Conservation (phyloP, 2,329 filamentous ascomycete species). For the Diaporthe batatas region DNA sequence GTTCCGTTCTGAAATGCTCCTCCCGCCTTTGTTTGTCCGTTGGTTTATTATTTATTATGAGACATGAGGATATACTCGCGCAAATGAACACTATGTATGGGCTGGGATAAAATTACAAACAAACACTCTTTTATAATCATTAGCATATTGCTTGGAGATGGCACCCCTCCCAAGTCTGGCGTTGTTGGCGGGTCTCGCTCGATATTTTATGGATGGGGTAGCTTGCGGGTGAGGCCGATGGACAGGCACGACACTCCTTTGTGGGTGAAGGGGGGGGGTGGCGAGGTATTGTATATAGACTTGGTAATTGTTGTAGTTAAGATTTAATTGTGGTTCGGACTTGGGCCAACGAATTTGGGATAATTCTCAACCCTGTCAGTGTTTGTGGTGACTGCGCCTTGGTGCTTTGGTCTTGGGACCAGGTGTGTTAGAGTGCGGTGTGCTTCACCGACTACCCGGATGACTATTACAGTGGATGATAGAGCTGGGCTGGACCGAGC, state of each 20-base stretch:
- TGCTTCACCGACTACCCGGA: too few relatives aligned
- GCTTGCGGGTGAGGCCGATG: too few relatives aligned
- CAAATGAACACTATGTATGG: neutral
- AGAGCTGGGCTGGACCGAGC: too few relatives aligned
- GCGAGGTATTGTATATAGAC: conserved; percentile 14
- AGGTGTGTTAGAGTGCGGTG: too few relatives aligned
- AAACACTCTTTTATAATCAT: conserved; percentile 30
- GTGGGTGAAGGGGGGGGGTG: neutral
- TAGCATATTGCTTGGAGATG: conserved; percentile 15
- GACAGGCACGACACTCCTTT: conserved; percentile 7
- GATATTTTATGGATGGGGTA: neutral
- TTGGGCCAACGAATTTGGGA: neutral
- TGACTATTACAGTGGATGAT: too few relatives aligned
- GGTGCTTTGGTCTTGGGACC: neutral
- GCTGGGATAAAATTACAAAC: neutral
- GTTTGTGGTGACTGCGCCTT: neutral
- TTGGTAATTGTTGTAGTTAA: conserved; percentile 26
- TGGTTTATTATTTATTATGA: conserved; percentile 12
- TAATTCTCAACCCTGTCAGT: neutral
- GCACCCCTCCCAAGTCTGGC: neutral
- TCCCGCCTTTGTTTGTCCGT: neutral
- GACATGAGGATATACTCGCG: neutral
- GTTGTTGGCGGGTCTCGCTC: conserved; percentile 1
- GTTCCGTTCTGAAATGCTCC: neutral
- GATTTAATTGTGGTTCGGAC: neutral